Percentiles rank a stretch among this genome's conserved stretches.
phyloP scores from a whole-genome alignment of 2,329 filamentous ascomycete species.

The Alternaria rosae region DNA sequence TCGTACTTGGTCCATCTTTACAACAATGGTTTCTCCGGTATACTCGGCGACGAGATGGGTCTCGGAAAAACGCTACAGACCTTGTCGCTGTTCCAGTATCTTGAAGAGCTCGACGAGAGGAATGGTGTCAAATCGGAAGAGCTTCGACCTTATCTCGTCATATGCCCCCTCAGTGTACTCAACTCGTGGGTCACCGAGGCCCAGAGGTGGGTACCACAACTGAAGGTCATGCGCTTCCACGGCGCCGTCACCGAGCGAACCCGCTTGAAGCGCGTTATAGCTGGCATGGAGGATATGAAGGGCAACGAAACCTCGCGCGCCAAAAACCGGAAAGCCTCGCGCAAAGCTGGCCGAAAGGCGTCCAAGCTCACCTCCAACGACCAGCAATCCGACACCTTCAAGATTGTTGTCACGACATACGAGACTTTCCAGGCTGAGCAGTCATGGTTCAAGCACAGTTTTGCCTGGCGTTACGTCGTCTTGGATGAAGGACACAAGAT shows the following conservation, averaged over 20 bases:
- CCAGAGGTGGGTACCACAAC: conserved; percentile 92
- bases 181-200: conserved; percentile 99
- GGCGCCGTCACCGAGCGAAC: conserved; percentile 86
- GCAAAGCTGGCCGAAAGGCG: conserved; percentile 68
- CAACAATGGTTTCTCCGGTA: conserved; percentile 99
- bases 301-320: conserved; percentile 70
- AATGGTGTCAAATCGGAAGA: conserved; percentile 60
- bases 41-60: conserved; percentile 98
- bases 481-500: conserved; percentile 99
- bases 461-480: conserved; percentile 99
- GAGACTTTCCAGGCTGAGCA: conserved; percentile 99
- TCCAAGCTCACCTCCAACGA: conserved; percentile 39
- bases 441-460: conserved; percentile 85
- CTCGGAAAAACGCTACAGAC: conserved; percentile 99
- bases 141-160: conserved; percentile 89
- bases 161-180: conserved; percentile 93
- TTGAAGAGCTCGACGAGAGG: conserved; percentile 85
- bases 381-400: conserved; percentile 36
- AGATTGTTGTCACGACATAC: conserved; percentile 89
- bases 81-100: conserved; percentile 92
- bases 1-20: conserved; percentile 99
- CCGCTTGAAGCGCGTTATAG: conserved; percentile 64
- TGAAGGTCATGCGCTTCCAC: conserved; percentile 91
- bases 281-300: conserved; percentile 55
- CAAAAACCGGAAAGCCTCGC: conserved; percentile 86